Percentiles rank a stretch among this genome's conserved stretches.
These are phyloP conservation scores for Leucosporidium yakuticum DNA, from an alignment of 768 basidiomycete species.

Conservation along the genomic window DNA sequence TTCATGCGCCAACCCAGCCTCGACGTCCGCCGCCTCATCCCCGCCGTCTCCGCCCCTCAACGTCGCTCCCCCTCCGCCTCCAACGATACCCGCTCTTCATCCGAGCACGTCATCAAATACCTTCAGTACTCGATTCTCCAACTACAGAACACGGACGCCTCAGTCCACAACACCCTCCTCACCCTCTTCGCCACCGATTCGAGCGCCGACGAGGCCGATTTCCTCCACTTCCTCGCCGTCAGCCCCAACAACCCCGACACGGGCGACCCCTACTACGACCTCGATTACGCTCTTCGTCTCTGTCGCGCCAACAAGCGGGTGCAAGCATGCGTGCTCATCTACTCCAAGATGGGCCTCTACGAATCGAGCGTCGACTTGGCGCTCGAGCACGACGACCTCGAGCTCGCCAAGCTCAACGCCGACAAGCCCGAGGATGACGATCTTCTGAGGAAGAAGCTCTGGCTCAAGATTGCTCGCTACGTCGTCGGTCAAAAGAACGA, in stretches of 20 bases:
- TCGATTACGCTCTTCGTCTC: slow-evolving; percentile 89
- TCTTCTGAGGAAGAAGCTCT: slow-evolving; percentile 79
- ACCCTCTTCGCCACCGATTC: slow-evolving; percentile 61
- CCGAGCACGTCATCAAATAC: slow-evolving; percentile 81
- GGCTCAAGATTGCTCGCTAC: slow-evolving; percentile 98
- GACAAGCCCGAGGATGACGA: slow-evolving; percentile 82
- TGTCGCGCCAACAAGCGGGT: slow-evolving; percentile 76
- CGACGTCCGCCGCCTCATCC: slow-evolving; percentile 77
- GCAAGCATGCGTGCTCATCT: slow-evolving; percentile 90
- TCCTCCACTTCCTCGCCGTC: slow-evolving; percentile 65
- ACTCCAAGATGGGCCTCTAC: slow-evolving; percentile 94
- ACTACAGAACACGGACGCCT: slow-evolving; percentile 69
- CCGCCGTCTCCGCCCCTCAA: slow-evolving; percentile 72
- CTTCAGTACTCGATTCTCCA: slow-evolving; percentile 78
- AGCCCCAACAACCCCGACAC: slow-evolving; percentile 77
- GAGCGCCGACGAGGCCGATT: slow-evolving; percentile 39
- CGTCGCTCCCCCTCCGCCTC: slow-evolving; percentile 52
- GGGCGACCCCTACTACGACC: slow-evolving; percentile 84
- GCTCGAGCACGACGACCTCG: slow-evolving; percentile 86
- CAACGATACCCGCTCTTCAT: neutral
- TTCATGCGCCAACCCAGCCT: slow-evolving; percentile 79
- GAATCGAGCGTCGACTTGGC: slow-evolving; percentile 95
- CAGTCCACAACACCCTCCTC: slow-evolving; percentile 87
- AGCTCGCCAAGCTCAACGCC: slow-evolving; percentile 89
- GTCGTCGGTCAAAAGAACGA: slow-evolving; percentile 98